Conservation (phyloP, 1,284 basidiomycete species). For the Cutaneotrichosporon arboriforme region DNA sequence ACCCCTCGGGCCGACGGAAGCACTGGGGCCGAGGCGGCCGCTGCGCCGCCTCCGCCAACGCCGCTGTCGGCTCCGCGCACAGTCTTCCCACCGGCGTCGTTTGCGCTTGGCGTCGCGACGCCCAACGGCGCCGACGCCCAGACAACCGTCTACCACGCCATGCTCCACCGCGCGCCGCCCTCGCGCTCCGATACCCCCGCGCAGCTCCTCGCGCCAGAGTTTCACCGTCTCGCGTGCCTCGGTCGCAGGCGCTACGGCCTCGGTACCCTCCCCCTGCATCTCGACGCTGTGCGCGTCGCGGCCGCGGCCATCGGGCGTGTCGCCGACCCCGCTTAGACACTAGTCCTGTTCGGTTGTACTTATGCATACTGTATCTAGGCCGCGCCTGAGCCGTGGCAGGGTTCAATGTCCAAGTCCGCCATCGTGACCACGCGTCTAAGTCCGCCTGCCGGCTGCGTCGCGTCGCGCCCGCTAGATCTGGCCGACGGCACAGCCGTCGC, state of each 20-base stretch:
- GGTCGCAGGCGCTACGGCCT: slow-evolving; percentile 4
- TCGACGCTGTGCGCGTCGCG: slow-evolving; percentile 2
- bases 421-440: too few relatives aligned
- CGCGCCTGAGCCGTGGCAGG: too few relatives aligned
- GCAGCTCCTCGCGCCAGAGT: slow-evolving; percentile 1
- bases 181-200: neutral
- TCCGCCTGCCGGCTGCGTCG: too few relatives aligned
- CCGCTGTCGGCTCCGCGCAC: neutral
- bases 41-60: too few relatives aligned
- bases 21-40: too few relatives aligned
- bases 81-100: slow-evolving; percentile 27
- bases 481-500: slow-evolving; percentile 79
- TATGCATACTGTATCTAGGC: too few relatives aligned
- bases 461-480: slow-evolving; percentile 58
- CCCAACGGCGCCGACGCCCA: slow-evolving; percentile 3
- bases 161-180: slow-evolving; percentile 6
- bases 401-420: too few relatives aligned
- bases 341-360: too few relatives aligned
- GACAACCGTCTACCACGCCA: slow-evolving; percentile 24
- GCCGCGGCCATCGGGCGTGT: neutral
- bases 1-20: neutral
- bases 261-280: slow-evolving; percentile 3
- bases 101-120: slow-evolving; percentile 23
- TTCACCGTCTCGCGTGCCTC: slow-evolving; percentile 5
- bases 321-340: too few relatives aligned